Evolutionary conservation across 305 asterid species (phyloP).

Genomic region (Solanum hybrid): DNA sequence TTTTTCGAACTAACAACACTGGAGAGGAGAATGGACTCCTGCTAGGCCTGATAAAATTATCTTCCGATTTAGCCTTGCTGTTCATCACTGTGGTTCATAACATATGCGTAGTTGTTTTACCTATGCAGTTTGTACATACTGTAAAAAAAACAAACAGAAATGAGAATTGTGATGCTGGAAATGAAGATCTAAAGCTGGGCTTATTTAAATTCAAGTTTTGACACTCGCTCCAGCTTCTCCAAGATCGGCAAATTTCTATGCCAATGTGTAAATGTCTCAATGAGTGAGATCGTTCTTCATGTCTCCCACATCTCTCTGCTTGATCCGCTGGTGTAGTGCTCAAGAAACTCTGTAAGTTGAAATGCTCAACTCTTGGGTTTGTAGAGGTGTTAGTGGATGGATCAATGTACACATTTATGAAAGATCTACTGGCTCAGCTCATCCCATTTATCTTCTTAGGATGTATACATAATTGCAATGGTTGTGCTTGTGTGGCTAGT

Average conservation of each 20-base stretch:
- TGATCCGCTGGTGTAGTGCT: neutral
- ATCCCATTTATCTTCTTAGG: neutral
- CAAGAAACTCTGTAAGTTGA: neutral
- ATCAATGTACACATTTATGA: neutral
- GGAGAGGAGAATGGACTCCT: no score
- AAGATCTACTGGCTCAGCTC: neutral
- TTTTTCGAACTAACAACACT: no score
- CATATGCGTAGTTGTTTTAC: no score
- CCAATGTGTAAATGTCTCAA: neutral
- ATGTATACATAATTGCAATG: neutral
- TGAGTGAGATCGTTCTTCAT: neutral
- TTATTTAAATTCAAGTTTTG: neutral
- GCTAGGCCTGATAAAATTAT: no score
- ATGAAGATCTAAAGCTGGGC: neutral
- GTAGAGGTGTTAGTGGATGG: neutral
- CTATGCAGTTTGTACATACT: no score
- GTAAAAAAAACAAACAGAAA: no score
- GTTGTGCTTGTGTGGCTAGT: neutral
- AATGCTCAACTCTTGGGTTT: neutral
- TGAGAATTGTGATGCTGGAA: no score
- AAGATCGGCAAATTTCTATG: neutral
- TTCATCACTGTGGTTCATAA: no score
- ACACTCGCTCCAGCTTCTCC: neutral
- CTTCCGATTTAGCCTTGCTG: no score
- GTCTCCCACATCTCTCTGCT: neutral